Evolutionary conservation across 2,329 filamentous ascomycete species (phyloP), one percentile per base, ranked within the genome.

Genomic region (Colletotrichum brevisporum): DNA sequence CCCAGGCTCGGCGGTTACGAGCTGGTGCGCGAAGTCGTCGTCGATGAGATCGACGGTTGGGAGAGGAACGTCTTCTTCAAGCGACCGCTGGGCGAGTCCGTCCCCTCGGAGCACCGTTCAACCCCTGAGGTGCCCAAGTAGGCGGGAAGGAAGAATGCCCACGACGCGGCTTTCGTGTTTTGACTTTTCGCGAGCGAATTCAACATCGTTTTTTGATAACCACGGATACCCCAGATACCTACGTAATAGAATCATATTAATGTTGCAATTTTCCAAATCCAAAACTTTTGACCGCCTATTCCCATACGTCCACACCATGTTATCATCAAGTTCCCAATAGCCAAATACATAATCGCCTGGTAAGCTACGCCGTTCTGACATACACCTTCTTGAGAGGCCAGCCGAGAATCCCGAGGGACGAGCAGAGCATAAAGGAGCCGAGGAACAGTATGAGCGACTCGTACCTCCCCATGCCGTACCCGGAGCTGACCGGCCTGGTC

Each of bases 21-120:
- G 73, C 81, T 92, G 10, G 82, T 88, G 2, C 83, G 86, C 64
- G 85, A 90, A 77, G 83, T 80, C 0, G 76, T 84, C 2, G 77
- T 91, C 8, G 86, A 89, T 69, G 83, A 83, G 0, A 83, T 87
- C 50, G 89, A 91, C 75, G 89, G 90, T 2, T 91, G 90, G 90
- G 88, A 89, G 72, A 81, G 86, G 39, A 88, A 81, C 62, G 82
- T 86, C 2, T 90, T 90, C 74, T 78, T 82, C 2, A 82, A 76
- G 66, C 76, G 81, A 70, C 84, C 86, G 8, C 56, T 72, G n/a
- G 70, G 70, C 47, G 62, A 61, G 50, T 39, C 67, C 10, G 45
- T 69, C 16, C 4, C 62, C 3, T 69, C 67, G 24, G 67, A 55
- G 15, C 43, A 60, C 16, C 51, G 36, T 26, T 5, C 51, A 6